Conservation (phyloP, 108 stramenopile genomes). For the Pseudonitzschia delicatissima region DNA sequence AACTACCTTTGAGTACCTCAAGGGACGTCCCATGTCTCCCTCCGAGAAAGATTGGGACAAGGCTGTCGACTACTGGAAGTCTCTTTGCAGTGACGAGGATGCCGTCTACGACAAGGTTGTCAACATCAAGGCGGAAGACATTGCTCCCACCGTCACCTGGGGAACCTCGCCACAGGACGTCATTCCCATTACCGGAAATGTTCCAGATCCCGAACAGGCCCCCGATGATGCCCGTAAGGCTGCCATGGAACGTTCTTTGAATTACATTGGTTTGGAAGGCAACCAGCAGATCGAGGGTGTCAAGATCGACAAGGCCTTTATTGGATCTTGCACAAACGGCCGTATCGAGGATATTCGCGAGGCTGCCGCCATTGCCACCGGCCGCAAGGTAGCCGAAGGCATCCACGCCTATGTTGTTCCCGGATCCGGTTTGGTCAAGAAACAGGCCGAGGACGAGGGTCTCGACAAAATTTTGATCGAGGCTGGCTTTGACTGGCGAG, state of each 20-base stretch:
- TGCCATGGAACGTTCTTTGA: slow-evolving; percentile 79
- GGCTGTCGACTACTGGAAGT: slow-evolving; percentile 87
- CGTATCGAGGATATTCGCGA: slow-evolving; percentile 93
- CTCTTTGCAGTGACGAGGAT: slow-evolving; percentile 63
- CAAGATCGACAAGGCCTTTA: slow-evolving; percentile 87
- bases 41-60: slow-evolving; percentile 84
- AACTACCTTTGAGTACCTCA: slow-evolving; percentile 86
- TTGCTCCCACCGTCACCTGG: slow-evolving; percentile 94
- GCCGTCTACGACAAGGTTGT: slow-evolving; percentile 86
- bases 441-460: slow-evolving; percentile 90
- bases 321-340: slow-evolving; percentile 94
- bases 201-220: slow-evolving; percentile 71
- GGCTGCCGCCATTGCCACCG: slow-evolving; percentile 88
- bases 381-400: slow-evolving; percentile 78
- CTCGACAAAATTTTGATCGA: slow-evolving; percentile 87
- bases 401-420: slow-evolving; percentile 95
- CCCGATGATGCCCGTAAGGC: slow-evolving; percentile 66
- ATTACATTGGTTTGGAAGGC: slow-evolving; percentile 90
- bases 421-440: slow-evolving; percentile 92
- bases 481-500: slow-evolving; percentile 94
- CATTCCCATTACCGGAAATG: slow-evolving; percentile 74
- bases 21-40: slow-evolving; percentile 92
- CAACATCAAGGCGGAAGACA: slow-evolving; percentile 83
- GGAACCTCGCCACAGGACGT: slow-evolving; percentile 93
- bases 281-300: slow-evolving; percentile 78